A percentile compares a stretch with the other conserved stretches of the same genome.
Evolutionary conservation across 495 filamentous ascomycete species (phyloP).

Genomic region (Trichoderma parareesei): DNA sequence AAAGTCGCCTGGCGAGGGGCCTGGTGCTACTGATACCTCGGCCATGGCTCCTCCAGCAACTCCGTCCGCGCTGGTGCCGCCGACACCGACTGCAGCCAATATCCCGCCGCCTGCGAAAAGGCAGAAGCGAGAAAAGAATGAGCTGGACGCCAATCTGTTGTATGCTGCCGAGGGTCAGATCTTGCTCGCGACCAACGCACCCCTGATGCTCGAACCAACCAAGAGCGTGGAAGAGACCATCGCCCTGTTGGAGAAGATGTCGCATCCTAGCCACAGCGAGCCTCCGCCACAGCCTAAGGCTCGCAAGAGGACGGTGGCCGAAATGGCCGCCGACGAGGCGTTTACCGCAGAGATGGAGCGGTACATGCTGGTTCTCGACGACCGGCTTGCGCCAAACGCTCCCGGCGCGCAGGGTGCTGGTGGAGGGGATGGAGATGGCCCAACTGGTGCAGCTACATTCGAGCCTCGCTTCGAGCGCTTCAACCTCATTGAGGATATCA

Average conservation of each 20-base stretch:
- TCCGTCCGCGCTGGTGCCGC: conserved; percentile 52
- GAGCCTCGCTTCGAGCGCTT: conserved; percentile 85
- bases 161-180: conserved; percentile 65
- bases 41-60: conserved; percentile 56
- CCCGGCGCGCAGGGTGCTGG: conserved; percentile 48
- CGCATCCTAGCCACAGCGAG: conserved; percentile 66
- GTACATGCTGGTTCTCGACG: conserved; percentile 90
- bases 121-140: conserved; percentile 59
- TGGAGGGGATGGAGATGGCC: conserved; percentile 64
- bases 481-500: conserved; percentile 82
- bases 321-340: conserved; percentile 89
- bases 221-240: conserved; percentile 58
- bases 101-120: conserved; percentile 59
- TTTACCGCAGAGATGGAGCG: conserved; percentile 78
- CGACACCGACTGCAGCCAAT: conserved; percentile 43
- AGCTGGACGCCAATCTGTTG: conserved; percentile 64
- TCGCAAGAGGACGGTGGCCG: conserved; percentile 87
- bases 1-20: conserved; percentile 34
- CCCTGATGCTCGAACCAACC: conserved; percentile 69
- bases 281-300: conserved; percentile 75
- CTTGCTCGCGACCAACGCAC: conserved; percentile 58
- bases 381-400: conserved; percentile 57
- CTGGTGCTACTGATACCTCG: conserved; percentile 41
- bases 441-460: conserved; percentile 58
- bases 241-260: conserved; percentile 56